A percentile compares a stretch with the other conserved stretches of the same genome.
Conservation (phyloP, 2,329 filamentous ascomycete species). For the Keithomyces neogunnii region DNA sequence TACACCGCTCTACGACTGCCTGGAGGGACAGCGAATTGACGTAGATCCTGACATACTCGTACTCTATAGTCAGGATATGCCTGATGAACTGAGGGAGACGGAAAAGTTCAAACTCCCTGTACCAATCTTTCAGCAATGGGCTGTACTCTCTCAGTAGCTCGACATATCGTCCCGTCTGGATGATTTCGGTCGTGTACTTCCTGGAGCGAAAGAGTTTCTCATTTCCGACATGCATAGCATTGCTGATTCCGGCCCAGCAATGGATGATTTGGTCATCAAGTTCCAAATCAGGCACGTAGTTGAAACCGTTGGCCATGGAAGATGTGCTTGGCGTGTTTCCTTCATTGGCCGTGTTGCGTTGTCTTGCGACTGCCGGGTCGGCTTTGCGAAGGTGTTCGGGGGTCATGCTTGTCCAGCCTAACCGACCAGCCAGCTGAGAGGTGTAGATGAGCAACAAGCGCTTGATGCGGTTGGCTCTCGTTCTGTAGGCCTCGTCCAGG, state of each 20-base stretch:
- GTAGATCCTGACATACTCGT: slow-evolving; percentile 90
- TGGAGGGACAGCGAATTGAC: slow-evolving; percentile 91
- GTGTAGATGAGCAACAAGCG: slow-evolving; percentile 84
- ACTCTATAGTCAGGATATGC: slow-evolving; percentile 85
- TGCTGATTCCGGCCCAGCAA: slow-evolving; percentile 90
- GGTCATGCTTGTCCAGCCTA: slow-evolving; percentile 92
- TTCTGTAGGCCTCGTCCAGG: slow-evolving; percentile 68
- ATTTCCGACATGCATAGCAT: slow-evolving; percentile 86
- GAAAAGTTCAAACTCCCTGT: slow-evolving; percentile 72
- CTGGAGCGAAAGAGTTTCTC: slow-evolving; percentile 80
- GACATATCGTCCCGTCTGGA: slow-evolving; percentile 78
- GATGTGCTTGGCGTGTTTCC: slow-evolving; percentile 54
- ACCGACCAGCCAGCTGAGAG: slow-evolving; percentile 83
- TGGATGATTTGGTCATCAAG: slow-evolving; percentile 65
- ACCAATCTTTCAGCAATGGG: slow-evolving; percentile 71
- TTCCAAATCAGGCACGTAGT: slow-evolving; percentile 58
- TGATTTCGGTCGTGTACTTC: slow-evolving; percentile 80
- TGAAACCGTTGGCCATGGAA: slow-evolving; percentile 49
- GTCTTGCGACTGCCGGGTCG: slow-evolving; percentile 46
- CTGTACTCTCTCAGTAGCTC: slow-evolving; percentile 73
- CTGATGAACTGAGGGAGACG: slow-evolving; percentile 56
- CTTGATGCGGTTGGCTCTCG: slow-evolving; percentile 73
- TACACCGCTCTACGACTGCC: slow-evolving; percentile 88
- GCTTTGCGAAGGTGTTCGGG: slow-evolving; percentile 56
- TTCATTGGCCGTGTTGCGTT: slow-evolving; percentile 41